Base-by-base conservation (phyloP, 106 monocot genomes). In the Dioscorea zingiberensis region DNA sequence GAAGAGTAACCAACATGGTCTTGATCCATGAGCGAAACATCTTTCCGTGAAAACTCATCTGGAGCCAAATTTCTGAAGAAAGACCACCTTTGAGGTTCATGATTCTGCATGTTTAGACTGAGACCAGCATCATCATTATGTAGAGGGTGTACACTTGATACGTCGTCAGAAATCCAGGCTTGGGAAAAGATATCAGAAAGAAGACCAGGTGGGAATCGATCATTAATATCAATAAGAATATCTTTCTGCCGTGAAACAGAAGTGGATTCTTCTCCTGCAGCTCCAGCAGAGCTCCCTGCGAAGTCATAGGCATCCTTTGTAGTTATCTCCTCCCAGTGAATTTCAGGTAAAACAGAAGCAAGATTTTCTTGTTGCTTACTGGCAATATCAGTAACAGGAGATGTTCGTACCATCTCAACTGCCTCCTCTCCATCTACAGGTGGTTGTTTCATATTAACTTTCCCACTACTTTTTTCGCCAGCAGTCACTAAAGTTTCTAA, bases 51-150 rank as follows among this genome's bases (percentile, higher is more conserved):
- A 84, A 98, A 94, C 73, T 90, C 95, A 63, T 77, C 81, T 58
- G 78, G 91, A 1, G 91, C 92, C 64, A 98, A 81, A 71, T 88
- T 84, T 75, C 97, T 77, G 73, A 92, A 98, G 63, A 89, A 98
- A 29, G 92, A 88, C 97, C 97, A 98, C 4, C 81, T 68, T 55
- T 88, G 58, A 25, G 88, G 88, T 62, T 92, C 92, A 78, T 81
- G 86, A 23, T 92, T 92, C 27, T 76, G 79, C 74, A 92, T 65
- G 64, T 92, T 92, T 77, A 98, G 49, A 59, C 97, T 98, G 30
- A 84, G 64, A 30, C 76, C 79, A 73, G 81, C 44, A 74, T 92
- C 85, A 74, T 81, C 83, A 51, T 77, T 79, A 32, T 59, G 70
- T 25, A 84, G 51, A 48, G 67, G 69, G 23, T 27, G 67, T 17